Conservation (phyloP, 768 basidiomycete genomes). For the Pleurotus djamor region DNA sequence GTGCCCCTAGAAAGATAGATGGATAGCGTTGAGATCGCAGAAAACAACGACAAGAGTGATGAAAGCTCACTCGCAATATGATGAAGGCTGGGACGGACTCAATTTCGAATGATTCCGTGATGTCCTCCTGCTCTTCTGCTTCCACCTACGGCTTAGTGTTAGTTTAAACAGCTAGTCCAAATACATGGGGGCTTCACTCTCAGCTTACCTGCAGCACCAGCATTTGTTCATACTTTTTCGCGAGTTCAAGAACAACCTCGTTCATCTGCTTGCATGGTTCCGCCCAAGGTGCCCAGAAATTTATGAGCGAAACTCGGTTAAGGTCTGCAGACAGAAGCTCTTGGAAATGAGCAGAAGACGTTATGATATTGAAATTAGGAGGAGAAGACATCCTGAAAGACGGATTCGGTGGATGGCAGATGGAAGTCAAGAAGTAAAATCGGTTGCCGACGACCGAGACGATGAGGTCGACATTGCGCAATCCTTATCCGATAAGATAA, state of each 20-base stretch:
- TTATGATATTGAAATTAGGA: constrained; percentile 39
- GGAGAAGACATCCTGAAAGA: neutral
- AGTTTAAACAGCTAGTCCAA: neutral
- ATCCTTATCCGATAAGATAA: constrained; percentile 6
- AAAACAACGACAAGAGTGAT: neutral
- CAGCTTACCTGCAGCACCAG: constrained; percentile 71
- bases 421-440: neutral
- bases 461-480: constrained; percentile 5
- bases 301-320: constrained; percentile 77
- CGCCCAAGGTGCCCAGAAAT: constrained; percentile 95
- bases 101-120: constrained; percentile 90
- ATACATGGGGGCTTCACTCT: no score
- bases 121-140: constrained; percentile 77
- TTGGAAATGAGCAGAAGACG: constrained; percentile 73
- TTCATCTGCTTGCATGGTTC: constrained; percentile 92
- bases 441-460: neutral
- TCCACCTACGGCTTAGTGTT: constrained; percentile 56
- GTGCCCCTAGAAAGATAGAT: constrained; percentile 63
- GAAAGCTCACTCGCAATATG: constrained; percentile 64
- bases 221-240: constrained; percentile 64
- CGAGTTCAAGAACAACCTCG: constrained; percentile 67
- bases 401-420: neutral
- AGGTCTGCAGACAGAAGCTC: constrained; percentile 74
- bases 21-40: neutral
- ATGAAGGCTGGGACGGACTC: constrained; percentile 86